Conservation (phyloP, 129 eudicot genomes). For the Apium graveolens region DNA sequence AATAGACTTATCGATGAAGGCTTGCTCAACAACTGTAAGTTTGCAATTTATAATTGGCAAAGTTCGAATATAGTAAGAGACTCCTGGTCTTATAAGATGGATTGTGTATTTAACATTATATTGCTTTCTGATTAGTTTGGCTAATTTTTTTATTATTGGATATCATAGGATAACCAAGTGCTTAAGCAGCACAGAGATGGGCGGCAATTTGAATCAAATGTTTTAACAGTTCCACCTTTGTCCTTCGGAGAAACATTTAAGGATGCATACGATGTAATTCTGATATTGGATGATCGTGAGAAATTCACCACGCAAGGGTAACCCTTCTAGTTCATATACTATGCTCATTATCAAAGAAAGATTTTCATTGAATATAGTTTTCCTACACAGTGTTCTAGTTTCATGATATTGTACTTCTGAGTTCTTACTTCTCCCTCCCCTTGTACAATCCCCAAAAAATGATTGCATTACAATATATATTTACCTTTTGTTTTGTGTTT, state of each 20-base stretch:
- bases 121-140: background rate
- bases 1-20: conserved; percentile 23
- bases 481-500: conserved; percentile 9
- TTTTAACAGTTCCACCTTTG: conserved; percentile 68
- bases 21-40: conserved; percentile 59
- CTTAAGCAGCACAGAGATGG: conserved; percentile 30
- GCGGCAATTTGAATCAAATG: conserved; percentile 32
- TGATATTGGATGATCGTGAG: conserved; percentile 88
- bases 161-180: conserved; percentile 31
- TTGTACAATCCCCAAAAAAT: background rate
- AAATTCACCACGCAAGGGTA: conserved; percentile 67
- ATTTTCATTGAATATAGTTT: background rate
- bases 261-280: conserved; percentile 66
- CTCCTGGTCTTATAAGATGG: background rate
- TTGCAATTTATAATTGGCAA: background rate
- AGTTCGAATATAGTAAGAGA: background rate
- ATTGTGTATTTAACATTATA: background rate
- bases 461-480: background rate
- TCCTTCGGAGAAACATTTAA: conserved; percentile 57
- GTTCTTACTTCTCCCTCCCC: background rate
- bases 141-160: conserved; percentile 11
- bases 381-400: background rate
- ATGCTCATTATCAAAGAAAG: background rate
- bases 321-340: conserved; percentile 13
- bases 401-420: background rate